These are phyloP conservation scores for Sarocladium strictum DNA, from an alignment of 2,329 filamentous ascomycete species.

Conservation along the genomic window DNA sequence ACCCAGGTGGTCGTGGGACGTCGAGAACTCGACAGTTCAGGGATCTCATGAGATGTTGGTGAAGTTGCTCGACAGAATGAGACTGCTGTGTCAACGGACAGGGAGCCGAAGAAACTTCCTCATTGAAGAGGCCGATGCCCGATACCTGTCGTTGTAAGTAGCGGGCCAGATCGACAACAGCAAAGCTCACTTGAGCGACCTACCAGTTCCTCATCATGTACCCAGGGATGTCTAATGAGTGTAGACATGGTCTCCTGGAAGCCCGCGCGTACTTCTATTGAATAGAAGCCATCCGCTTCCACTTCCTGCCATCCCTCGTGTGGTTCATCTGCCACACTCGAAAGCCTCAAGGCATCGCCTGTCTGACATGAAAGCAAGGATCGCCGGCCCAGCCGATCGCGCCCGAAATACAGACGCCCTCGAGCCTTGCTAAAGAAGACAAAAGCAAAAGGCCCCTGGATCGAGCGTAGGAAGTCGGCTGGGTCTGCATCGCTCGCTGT, in stretches of 20 bases:
- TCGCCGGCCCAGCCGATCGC: conserved; percentile 81
- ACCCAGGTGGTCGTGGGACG: conserved; percentile 53
- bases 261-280: conserved; percentile 45
- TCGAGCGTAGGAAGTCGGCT: conserved; percentile 47
- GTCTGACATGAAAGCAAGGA: conserved; percentile 60
- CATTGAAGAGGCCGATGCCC: conserved; percentile 49
- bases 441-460: conserved; percentile 85
- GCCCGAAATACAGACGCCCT: conserved; percentile 67
- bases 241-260: conserved; percentile 24
- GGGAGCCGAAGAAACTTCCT: conserved; percentile 30
- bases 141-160: conserved; percentile 46
- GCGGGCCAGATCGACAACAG: conserved; percentile 17
- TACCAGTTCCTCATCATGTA: conserved; percentile 13
- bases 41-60: conserved; percentile 51
- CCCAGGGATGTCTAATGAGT: conserved; percentile 39
- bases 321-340: conserved; percentile 60
- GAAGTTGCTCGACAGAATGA: conserved; percentile 46
- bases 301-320: conserved; percentile 66
- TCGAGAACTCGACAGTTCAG: conserved; percentile 58
- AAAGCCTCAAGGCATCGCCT: conserved; percentile 52
- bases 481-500: conserved; percentile 29
- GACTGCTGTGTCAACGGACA: conserved; percentile 26
- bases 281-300: conserved; percentile 76
- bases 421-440: conserved; percentile 66
- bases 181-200: conserved; percentile 7